Evolutionary conservation across 2,329 filamentous ascomycete genomes (phyloP), one percentile per base, ranked within the genome.

Genomic region (Fusarium globosum): DNA sequence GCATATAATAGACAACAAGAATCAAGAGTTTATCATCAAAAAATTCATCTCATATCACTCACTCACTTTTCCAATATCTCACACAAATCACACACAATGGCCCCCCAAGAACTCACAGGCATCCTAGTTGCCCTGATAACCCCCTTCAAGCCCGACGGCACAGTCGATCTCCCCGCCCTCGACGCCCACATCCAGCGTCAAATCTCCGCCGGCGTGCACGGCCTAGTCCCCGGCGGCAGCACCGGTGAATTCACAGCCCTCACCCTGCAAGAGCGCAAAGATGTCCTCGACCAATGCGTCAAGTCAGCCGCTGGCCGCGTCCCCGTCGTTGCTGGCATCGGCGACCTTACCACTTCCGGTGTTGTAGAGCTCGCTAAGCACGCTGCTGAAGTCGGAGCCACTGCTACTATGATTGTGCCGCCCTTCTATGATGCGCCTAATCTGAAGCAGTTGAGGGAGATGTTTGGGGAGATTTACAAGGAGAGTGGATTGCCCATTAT

Each of bases 41-140:
- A 21, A 9, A 38, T 45, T 33, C 26, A 26, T 43, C 23, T 43
- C 49, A 53, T 42, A 45, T 49, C 33, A 26, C 18, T 30, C 7
- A 52, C 14, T 39, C 23, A 23, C n/a, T 20, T 12, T 39, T 7
- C 6, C 16, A 14, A 16, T 30, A 23, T 15, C 23, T 41, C 6
- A 13, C 12, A 49, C 39, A 38, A 20, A 36, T 42, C 8, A 30
- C 23, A 13, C 11, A 76, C 28, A 65, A 78, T 78, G 76, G 58
- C 75, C 2, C 61, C 72, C 36, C 53, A 72, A 61, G 78, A 76
- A 58, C 76, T 81, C 52, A 76, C 74, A 45, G 86, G 85, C 69
- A 85, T 87, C 65, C 80, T 86, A 70, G 85, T 87, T 43, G 86
- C 86, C 60, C 79, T 87, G 16, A 82, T 85, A 75, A 87, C 86